Base-by-base conservation (phyloP, 306 rosid species). In the Citrullus amarus region DNA sequence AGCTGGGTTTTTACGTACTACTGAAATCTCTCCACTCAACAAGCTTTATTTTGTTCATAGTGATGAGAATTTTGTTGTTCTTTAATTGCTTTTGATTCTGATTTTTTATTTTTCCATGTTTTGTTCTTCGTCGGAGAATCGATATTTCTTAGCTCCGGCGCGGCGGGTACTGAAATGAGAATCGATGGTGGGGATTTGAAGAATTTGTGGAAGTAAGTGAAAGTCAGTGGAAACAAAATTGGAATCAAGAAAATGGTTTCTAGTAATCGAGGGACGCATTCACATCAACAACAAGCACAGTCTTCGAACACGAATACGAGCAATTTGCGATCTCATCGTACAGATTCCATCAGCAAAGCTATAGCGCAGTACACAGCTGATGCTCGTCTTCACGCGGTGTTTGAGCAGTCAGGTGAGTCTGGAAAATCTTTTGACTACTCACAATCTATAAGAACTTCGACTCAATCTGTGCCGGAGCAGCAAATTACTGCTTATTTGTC, bases 281-380 rank as follows among this genome's bases (percentile, higher is more conserved):
- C 85, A 16, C 62, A 54, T 2, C 81, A 81, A 25, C 81, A 54
- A 6, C 86, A 79, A 81, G 85, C 82, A 22, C 85, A 81, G 76
- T 82, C 90, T 15, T 86, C 93, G 8, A 84, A 84, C 78, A 80
- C 84, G 32, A 83, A 83, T 57, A 80, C 84, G 20, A 71, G 76
- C 83, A 76, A 73, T 67, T 38, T 57, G 51, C 76, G 82, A 22
- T 63, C 79, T 25, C 86, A 71, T 20, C 70, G 79, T 2, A 77
- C 90, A 2, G 93, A 90, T 66, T 86, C 90, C 10, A 51, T 90
- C 70, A 90, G 81, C 83, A 92, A 91, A 79, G 99, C 97, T 44
- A 86, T 96, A 44, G 99, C 97, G 2, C 99, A 96, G 90, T 92
- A 89, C 90, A 96, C 99, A 3, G 89, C 82, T 8, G 99, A 96